Evolutionary conservation across 352 stramenopile species (phyloP).

Genomic region (Saprolegnia parasitica): DNA sequence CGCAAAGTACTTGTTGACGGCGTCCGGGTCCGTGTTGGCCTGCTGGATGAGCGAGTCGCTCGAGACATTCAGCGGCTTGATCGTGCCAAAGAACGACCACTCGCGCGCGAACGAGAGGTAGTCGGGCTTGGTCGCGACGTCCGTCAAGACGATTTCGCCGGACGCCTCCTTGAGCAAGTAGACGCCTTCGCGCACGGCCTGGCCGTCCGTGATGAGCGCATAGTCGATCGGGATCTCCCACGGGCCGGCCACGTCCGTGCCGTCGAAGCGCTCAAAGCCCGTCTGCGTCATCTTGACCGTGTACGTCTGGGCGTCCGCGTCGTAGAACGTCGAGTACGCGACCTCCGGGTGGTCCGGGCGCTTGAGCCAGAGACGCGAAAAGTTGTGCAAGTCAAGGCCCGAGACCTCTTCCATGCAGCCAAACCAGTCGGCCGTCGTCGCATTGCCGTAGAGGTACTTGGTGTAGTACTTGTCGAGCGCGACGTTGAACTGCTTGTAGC

Average conservation of each 20-base stretch:
- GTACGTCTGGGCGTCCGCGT: constrained; percentile 45
- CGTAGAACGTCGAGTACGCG: constrained; percentile 57
- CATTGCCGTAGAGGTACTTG: constrained; percentile 64
- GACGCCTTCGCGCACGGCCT: constrained; percentile 52
- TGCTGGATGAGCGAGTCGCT: constrained; percentile 52
- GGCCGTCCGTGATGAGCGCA: constrained; percentile 61
- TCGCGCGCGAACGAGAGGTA: constrained; percentile 68
- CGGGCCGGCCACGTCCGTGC: constrained; percentile 57
- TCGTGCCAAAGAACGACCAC: constrained; percentile 79
- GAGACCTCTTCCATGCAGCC: constrained; percentile 73
- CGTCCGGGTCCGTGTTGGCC: constrained; percentile 57
- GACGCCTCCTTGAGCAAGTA: constrained; percentile 59
- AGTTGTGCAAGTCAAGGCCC: constrained; percentile 51
- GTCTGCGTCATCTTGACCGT: constrained; percentile 59
- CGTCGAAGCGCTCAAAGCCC: constrained; percentile 55
- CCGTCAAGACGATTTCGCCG: constrained; percentile 45
- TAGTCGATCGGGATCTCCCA: constrained; percentile 77
- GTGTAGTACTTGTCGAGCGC: constrained; percentile 75
- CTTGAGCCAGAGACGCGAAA: constrained; percentile 71
- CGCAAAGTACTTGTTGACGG: constrained; percentile 73
- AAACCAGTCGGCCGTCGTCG: constrained; percentile 71
- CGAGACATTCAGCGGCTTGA: constrained; percentile 54
- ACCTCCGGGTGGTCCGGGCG: constrained; percentile 59
- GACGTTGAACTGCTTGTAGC: constrained; percentile 64
- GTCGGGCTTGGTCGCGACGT: constrained; percentile 50